Conservation (phyloP, 768 basidiomycete species). For the Boletales sp. region DNA sequence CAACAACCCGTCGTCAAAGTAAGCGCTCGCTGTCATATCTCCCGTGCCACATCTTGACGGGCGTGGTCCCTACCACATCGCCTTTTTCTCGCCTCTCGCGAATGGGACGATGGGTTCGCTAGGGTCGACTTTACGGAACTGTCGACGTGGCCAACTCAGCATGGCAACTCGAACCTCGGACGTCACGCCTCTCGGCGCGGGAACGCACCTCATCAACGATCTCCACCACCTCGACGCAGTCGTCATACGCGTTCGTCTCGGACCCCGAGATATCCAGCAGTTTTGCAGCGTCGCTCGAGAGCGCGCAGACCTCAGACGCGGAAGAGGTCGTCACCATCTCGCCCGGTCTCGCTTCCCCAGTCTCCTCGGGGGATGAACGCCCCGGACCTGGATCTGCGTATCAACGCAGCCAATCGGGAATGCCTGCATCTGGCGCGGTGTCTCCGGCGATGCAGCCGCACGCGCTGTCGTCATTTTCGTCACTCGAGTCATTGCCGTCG, state of each 20-base stretch:
- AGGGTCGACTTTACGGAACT: conserved; percentile 74
- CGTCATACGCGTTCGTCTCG: conserved; percentile 80
- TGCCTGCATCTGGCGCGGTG: conserved; percentile 47
- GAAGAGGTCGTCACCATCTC: conserved; percentile 55
- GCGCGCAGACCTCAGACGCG: conserved; percentile 65
- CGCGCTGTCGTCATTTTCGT: conserved; percentile 71
- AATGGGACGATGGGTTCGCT: background rate
- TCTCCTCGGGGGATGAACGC: conserved; percentile 55
- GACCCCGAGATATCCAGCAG: conserved; percentile 83
- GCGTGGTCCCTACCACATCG: background rate
- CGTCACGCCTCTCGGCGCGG: conserved; percentile 47
- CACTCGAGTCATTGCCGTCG: conserved; percentile 66
- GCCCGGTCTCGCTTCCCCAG: conserved; percentile 61
- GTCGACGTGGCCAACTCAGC: conserved; percentile 64
- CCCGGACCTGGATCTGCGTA: conserved; percentile 17
- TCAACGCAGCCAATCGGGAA: conserved; percentile 13
- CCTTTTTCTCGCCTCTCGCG: background rate
- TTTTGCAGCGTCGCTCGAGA: conserved; percentile 79
- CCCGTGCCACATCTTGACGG: background rate
- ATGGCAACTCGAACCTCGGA: conserved; percentile 79
- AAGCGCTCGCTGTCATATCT: conserved; percentile 15
- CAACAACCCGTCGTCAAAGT: conserved; percentile 74
- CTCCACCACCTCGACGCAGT: conserved; percentile 73
- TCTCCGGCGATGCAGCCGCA: conserved; percentile 55
- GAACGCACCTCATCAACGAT: conserved; percentile 74